Base-by-base conservation (phyloP, 2,329 filamentous ascomycete genomes). In the Dothistroma septosporum region DNA sequence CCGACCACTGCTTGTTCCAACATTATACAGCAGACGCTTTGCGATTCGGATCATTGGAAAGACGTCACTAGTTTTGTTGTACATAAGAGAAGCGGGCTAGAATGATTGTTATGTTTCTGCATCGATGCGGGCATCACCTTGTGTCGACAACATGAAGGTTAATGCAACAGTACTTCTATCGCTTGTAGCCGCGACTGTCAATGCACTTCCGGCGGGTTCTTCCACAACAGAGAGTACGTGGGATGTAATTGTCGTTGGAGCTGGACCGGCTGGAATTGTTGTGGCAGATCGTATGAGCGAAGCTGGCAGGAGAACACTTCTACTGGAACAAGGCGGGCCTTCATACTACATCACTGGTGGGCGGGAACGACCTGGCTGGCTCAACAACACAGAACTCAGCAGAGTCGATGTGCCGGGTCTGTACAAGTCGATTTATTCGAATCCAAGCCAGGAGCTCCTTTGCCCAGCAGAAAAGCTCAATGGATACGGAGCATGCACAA, bases 331-430 rank as follows among this genome's bases (percentile, higher is more conserved):
- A 59, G 82, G 82, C 14, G 81, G 80, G 2, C 71, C 76, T 37
- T 83, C 69, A 11, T 69, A 67, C 53, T 68, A 66, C 53, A 62
- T 68, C 55, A 69, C 66, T 22, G 68, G 70, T 41, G 68, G 69
- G 28, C 80, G 8, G 81, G 79, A 76, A 61, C 75, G 73, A 65
- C 82, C 82, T 1, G 69, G 64, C 12, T 83, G 81, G 82, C 72
- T 84, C 19, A 66, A 76, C 11, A 76, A 76, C 11, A 81, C 79
- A 28, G 70, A 77, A 3, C 69, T 84, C 11, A 80, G 78, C 59
- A 77, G 81, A 47, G 81, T 83, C 8, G 81, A 84, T 60, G 80
- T 83, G 0, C 81, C 81, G 2, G 82, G 82, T 11, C 71, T 83
- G 1, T 81, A 81, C 73, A 79, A 78, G 55, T 79, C 77, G 49